A percentile compares a stretch with the other conserved stretches of the same genome.
These are phyloP conservation scores for Leccinum brunneo-olivaceum DNA, from an alignment of 1,284 basidiomycete species.

Conservation along the genomic window DNA sequence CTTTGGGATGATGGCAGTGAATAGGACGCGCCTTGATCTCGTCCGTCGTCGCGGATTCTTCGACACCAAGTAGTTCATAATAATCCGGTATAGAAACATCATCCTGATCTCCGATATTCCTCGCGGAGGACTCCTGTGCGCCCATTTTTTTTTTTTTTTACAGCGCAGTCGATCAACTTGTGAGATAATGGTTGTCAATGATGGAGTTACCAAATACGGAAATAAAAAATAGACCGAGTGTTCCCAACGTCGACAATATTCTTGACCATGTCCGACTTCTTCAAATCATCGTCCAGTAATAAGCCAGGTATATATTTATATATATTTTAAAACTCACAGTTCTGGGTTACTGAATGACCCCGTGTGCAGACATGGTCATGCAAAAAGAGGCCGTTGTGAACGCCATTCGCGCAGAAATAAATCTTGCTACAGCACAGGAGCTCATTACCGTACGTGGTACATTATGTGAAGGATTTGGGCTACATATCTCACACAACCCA, in stretches of 20 bases:
- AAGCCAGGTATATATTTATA: constrained; percentile 29
- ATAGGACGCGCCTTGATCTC: constrained; percentile 71
- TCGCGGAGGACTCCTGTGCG: constrained; percentile 55
- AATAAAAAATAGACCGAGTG: not conserved
- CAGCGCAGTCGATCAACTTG: not conserved
- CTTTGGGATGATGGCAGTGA: not conserved
- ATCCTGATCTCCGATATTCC: constrained; percentile 28
- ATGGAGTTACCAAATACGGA: constrained; percentile 15
- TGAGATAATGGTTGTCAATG: not conserved
- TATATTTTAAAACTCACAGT: not conserved
- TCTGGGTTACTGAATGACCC: not conserved
- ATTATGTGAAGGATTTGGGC: not conserved
- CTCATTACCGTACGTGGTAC: constrained; percentile 57
- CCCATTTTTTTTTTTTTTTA: constrained; percentile 55
- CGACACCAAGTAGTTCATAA: constrained; percentile 74
- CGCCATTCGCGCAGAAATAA: constrained; percentile 64
- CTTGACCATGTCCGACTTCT: constrained; percentile 43
- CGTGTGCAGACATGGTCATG: constrained; percentile 45
- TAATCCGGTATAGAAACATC: constrained; percentile 50
- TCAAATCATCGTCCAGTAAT: constrained; percentile 33
- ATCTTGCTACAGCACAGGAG: constrained; percentile 71
- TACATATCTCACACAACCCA: constrained; percentile 24
- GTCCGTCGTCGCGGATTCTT: constrained; percentile 75
- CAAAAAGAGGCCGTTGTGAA: constrained; percentile 70
- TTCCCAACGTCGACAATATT: not conserved